Base-by-base conservation (phyloP, 495 filamentous ascomycete species). In the Cetradonia linearis region DNA sequence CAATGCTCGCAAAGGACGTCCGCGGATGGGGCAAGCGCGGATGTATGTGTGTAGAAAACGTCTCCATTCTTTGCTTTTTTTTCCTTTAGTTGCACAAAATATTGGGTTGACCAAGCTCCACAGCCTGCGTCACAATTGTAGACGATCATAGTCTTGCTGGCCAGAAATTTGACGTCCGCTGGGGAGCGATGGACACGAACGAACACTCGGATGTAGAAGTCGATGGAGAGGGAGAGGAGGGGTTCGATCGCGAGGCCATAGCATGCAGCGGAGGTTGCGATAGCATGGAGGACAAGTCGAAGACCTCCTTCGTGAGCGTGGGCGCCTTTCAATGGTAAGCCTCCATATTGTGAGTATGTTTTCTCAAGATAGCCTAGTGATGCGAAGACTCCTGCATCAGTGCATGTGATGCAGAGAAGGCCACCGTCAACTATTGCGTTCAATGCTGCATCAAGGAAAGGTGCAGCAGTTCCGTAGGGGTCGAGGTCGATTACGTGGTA, bases 401-500 rank as follows among this genome's bases (percentile, higher is more conserved):
- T 99, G 71, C 93, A 97, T 8, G 93, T 99, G 23, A 97, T 85
- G 70, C 91, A 96, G 8, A 99, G 79, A 16, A 99, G 77, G 20
- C 94, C 93, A 5, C 89, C 91, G 61, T 95, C 88, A 37, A 81
- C 83, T 13, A 96, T 76, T 0, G 85, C 83, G 67, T 94, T 89
- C 2, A 97, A 77, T 4, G 94, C 89, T 5, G 88, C 85, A 68
- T 99, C 93, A 16, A 97, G 71, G 72, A 97, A 97, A 2, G 91
- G 87, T 30, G 84, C 86, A 0, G 94, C 93, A 2, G 87, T 89
- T 20, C 93, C 93, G 68, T 97, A 99, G 0, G 93, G 93, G 70
- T 99, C 93, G 23, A 99, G 80, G 69, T 99, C 93, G 61, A 99
- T 94, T 36, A 96, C 89, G 66, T 97, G 84, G 72, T 95, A 97